Evolutionary conservation across 306 rosid species (phyloP).

Genomic region (Fagus sylvatica): DNA sequence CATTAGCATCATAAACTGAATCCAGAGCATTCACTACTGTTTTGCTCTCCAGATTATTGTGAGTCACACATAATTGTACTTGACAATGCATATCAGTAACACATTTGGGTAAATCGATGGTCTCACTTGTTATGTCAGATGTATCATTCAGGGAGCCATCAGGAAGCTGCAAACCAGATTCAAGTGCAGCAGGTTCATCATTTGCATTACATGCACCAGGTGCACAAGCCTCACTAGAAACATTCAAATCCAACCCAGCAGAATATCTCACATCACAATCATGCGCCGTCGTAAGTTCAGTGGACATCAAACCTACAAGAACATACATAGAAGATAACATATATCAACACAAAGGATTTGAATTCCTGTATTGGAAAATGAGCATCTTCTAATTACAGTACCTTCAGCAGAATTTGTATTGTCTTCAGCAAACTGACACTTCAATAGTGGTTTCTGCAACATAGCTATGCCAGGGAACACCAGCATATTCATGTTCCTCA

Average conservation of each 20-base stretch:
- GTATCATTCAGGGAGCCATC: conserved; percentile 28
- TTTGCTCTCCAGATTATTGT: conserved; percentile 34
- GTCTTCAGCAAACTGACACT: conserved; percentile 32
- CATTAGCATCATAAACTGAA: conserved; percentile 24
- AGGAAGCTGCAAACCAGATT: conserved; percentile 29
- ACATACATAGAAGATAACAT: conserved; percentile 6
- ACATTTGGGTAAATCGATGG: conserved; percentile 1
- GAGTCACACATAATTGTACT: conserved; percentile 8
- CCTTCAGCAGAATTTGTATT: conserved; percentile 41
- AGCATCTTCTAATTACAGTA: conserved; percentile 26
- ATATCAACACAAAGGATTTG: conserved; percentile 17
- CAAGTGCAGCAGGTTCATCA: conserved; percentile 31
- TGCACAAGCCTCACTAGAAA: conserved; percentile 24
- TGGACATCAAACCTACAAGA: conserved; percentile 44
- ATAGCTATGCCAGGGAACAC: conserved; percentile 84
- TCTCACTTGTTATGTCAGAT: conserved; percentile 15
- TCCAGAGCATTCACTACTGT: conserved; percentile 20
- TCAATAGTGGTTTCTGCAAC: conserved; percentile 65
- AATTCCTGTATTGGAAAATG: conserved; percentile 6
- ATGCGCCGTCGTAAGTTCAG: conserved; percentile 23
- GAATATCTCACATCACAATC: conserved; percentile 26
- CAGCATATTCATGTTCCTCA: conserved; percentile 68
- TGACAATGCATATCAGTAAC: conserved; percentile 24
- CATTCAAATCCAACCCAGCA: conserved; percentile 33
- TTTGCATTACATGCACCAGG: conserved; percentile 26